phyloP scores from a whole-genome alignment of 352 stramenopile genomes.

The Phytopythium kandeliae region DNA sequence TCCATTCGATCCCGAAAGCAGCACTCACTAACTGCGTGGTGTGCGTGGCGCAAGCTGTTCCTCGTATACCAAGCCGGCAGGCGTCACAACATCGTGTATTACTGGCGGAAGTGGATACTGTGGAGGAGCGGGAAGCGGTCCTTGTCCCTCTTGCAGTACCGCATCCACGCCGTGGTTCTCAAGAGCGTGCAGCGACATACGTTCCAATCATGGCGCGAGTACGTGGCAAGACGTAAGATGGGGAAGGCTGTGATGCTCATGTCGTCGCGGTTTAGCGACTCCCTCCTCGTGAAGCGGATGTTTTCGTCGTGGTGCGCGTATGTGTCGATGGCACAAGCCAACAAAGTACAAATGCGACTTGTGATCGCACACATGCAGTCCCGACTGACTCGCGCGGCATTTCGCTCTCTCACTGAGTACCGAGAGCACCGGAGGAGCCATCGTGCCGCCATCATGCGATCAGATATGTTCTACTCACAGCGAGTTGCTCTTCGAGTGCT shows the following conservation, averaged over 20 bases:
- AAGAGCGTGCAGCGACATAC: slow-evolving; percentile 11
- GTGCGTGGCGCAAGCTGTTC: slow-evolving; percentile 32
- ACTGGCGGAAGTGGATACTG: slow-evolving; percentile 16
- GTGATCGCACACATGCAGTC: slow-evolving; percentile 24
- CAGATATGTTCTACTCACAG: not conserved
- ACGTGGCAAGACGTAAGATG: slow-evolving; percentile 23
- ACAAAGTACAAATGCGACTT: slow-evolving; percentile 16
- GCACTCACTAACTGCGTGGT: slow-evolving; percentile 19
- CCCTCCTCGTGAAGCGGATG: slow-evolving; percentile 11
- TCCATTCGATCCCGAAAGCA: not conserved
- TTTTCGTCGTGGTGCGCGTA: slow-evolving; percentile 19
- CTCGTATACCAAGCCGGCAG: slow-evolving; percentile 16
- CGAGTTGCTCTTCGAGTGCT: slow-evolving; percentile 10
- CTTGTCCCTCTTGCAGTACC: slow-evolving; percentile 15
- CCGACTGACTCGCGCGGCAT: slow-evolving; percentile 14
- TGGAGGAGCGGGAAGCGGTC: slow-evolving; percentile 8
- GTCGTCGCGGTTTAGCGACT: slow-evolving; percentile 16
- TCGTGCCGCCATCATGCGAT: not conserved
- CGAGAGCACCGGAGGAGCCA: slow-evolving; percentile 9
- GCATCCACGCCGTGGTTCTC: slow-evolving; percentile 17
- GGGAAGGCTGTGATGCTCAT: slow-evolving; percentile 21
- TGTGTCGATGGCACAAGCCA: not conserved
- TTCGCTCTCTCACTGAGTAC: slow-evolving; percentile 11
- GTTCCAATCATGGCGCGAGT: slow-evolving; percentile 20
- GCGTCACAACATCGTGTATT: slow-evolving; percentile 14